Evolutionary conservation across 176 grass and related monocot genomes (phyloP).

Genomic region (Oropetium thomaeum): DNA sequence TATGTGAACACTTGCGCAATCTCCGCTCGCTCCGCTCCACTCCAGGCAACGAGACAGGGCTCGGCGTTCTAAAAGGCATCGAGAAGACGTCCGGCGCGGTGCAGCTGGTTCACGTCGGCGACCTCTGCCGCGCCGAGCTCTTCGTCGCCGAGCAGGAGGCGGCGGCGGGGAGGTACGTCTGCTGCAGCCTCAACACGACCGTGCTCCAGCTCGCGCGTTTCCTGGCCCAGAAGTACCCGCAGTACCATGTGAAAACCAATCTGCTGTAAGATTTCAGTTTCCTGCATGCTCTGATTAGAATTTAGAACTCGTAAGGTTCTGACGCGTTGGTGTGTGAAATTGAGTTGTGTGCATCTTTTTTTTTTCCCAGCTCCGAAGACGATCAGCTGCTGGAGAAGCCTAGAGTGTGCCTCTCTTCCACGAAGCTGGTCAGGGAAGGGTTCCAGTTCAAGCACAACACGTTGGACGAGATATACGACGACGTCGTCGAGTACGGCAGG

Average conservation of each 20-base stretch:
- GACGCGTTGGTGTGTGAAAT: too few species aligned
- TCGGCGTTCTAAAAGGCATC: neutral
- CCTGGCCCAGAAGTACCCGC: conserved; percentile 41
- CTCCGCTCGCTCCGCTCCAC: too few species aligned
- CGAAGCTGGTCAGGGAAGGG: conserved; percentile 44
- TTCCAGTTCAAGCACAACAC: conserved; percentile 49
- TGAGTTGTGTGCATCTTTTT: too few species aligned
- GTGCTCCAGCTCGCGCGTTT: conserved; percentile 26
- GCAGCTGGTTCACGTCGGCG: conserved; percentile 42
- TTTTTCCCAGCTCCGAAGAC: conserved; percentile 12
- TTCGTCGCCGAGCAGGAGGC: conserved; percentile 38
- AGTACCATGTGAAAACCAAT: conserved; percentile 26
- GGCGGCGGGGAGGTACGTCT: conserved; percentile 48
- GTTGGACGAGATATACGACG: conserved; percentile 50
- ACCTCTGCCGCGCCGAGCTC: conserved; percentile 62
- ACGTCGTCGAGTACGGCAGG: conserved; percentile 39
- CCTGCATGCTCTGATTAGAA: too few species aligned
- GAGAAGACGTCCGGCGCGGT: neutral
- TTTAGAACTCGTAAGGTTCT: too few species aligned
- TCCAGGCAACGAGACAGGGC: conserved; percentile 33
- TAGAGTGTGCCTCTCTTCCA: conserved; percentile 42
- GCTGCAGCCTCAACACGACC: conserved; percentile 47
- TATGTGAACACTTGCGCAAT: too few species aligned
- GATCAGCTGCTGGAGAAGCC: conserved; percentile 37
- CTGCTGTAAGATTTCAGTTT: too few species aligned